Evolutionary conservation across 192 early-diverging fungal genomes (phyloP).

Genomic region (Podila verticillata): DNA sequence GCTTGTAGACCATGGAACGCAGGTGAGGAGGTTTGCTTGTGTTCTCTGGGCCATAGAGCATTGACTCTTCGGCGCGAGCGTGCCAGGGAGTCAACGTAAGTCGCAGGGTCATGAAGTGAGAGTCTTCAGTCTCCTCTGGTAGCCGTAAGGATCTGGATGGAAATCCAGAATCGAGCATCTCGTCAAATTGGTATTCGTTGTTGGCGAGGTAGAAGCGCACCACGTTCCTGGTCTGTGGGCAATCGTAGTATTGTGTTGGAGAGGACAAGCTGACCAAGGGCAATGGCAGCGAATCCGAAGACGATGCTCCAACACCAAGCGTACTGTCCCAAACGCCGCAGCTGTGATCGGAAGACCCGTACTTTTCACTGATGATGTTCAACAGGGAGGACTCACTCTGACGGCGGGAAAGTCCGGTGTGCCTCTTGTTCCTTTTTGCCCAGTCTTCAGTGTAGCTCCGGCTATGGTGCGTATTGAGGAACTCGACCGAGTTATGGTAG

Average conservation of each 20-base stretch:
- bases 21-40: background rate
- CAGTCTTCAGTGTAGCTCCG: conserved; percentile 10
- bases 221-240: conserved; percentile 14
- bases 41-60: conserved; percentile 41
- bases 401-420: conserved; percentile 3
- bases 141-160: conserved; percentile 9
- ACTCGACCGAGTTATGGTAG: conserved; percentile 28
- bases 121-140: conserved; percentile 15
- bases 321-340: background rate
- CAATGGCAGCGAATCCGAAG: too few relatives aligned
- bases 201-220: conserved; percentile 14
- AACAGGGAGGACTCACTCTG: conserved; percentile 32
- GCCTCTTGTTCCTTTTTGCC: conserved; percentile 36
- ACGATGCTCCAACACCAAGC: background rate
- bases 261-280: conserved; percentile 18
- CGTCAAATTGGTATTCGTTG: conserved; percentile 37
- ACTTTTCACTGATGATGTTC: background rate
- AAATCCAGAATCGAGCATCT: conserved; percentile 51
- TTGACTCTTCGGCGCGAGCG: conserved; percentile 45
- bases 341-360: background rate
- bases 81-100: conserved; percentile 55
- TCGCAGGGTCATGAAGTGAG: conserved; percentile 43
- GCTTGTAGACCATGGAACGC: conserved; percentile 32
- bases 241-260: conserved; percentile 26
- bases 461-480: conserved; percentile 26